Evolutionary conservation across 2,329 filamentous ascomycete species (phyloP), one percentile per base, ranked within the genome.

Genomic region (Clathrospora elynae): DNA sequence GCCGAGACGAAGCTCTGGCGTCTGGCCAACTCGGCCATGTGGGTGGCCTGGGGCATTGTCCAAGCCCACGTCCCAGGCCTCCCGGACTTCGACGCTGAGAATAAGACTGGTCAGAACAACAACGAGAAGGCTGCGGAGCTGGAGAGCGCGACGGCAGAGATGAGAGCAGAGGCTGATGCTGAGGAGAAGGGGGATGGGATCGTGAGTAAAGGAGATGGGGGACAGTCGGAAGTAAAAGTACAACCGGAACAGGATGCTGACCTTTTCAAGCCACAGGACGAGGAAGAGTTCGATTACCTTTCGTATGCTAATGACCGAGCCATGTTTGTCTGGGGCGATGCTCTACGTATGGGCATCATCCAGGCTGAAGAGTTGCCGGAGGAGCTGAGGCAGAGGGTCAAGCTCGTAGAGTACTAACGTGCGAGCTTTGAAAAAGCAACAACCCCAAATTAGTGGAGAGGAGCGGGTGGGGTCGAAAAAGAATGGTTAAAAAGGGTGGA

Each of bases 11-110:
- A 84, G 11, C 76, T 95, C 31, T 99, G 93, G 93, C 83, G 93
- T 3, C 77, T 88, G 0, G 88, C 90, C 25, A 95, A 93, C 71
- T 90, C 86, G 23, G 90, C 89, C 2, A 83, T 88, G 72, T 99
- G 93, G 93, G 83, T 95, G 16, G 88, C 90, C 1, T 99, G 93
- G 93, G 93, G 93, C 16, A 89, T 97, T 49, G 87, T 99, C 36
- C 93, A 99, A 72, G 92, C 93, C 33, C 91, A 93, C 66, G 78
- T 95, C 1, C 84, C 88, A 0, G 88, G 85, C 0, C 76, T 92
- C 66, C 82, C 86, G 12, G 72, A 73, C 11, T 75, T 76, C 23
- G 72, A 71, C 10, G 49, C 55, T 2, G 42, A 51, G 16, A 48
- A 57, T 11, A 46, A 57, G 26, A 31, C n/a, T n/a, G 42, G 17